A percentile compares a stretch with the other conserved stretches of the same genome.
Evolutionary conservation across 345 rosid species (phyloP).

Genomic region (Chamaenerion angustifolium): DNA sequence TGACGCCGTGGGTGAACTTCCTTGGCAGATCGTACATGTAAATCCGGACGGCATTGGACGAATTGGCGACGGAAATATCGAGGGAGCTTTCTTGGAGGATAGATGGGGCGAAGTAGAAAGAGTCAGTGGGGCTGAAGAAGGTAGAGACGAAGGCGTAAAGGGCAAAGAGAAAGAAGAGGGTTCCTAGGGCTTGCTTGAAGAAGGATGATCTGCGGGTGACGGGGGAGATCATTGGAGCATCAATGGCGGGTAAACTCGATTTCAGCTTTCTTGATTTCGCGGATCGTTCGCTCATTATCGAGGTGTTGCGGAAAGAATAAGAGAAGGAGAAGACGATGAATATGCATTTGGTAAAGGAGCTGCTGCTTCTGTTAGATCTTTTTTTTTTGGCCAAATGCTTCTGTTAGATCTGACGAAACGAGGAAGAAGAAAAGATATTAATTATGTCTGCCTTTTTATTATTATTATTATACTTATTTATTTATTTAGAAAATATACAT

Average conservation of each 20-base stretch:
- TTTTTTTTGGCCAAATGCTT: too few relatives aligned
- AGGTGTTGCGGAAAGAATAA: too few relatives aligned
- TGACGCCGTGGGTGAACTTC: slow-evolving; percentile 64
- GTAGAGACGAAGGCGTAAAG: slow-evolving; percentile 50
- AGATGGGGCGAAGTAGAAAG: slow-evolving; percentile 15
- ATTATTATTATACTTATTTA: too few relatives aligned
- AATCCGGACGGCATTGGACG: slow-evolving; percentile 16
- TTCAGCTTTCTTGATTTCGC: slow-evolving; percentile 7
- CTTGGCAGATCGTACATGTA: slow-evolving; percentile 80
- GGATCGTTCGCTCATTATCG: slow-evolving; percentile 12
- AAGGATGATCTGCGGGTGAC: slow-evolving; percentile 81
- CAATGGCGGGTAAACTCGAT: slow-evolving; percentile 6
- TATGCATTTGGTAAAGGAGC: too few relatives aligned
- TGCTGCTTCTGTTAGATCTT: too few relatives aligned
- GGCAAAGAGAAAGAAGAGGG: slow-evolving; percentile 34
- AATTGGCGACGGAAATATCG: too few relatives aligned
- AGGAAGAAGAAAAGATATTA: too few relatives aligned
- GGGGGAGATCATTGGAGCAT: slow-evolving; percentile 7
- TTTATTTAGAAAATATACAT: too few relatives aligned
- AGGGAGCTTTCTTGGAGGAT: slow-evolving; percentile 1
- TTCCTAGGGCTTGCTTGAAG: slow-evolving; percentile 39
- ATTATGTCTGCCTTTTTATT: too few relatives aligned
- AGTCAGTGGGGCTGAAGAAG: slow-evolving; percentile 33
- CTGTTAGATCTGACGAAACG: too few relatives aligned
- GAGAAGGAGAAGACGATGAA: too few relatives aligned